Evolutionary conservation across 208 protist species (phyloP).

Genomic region (Leishmania tarentolae): DNA sequence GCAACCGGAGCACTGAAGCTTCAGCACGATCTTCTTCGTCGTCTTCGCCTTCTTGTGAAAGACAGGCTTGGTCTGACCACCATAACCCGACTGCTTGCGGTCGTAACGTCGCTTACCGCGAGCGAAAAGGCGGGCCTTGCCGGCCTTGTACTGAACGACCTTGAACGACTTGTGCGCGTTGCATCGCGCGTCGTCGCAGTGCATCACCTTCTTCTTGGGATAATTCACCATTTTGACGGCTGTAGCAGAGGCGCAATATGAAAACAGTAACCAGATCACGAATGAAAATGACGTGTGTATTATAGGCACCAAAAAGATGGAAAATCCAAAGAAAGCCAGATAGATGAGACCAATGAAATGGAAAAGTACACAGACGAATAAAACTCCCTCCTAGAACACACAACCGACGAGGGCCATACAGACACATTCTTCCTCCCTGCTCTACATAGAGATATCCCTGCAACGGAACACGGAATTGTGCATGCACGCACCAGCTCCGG

Average conservation of each 20-base stretch:
- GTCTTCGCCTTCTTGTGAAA: conserved; percentile 99
- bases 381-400: conserved; percentile 1
- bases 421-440: neutral
- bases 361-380: conserved; percentile 16
- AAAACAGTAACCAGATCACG: conserved; percentile 11
- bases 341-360: conserved; percentile 17
- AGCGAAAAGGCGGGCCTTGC: conserved; percentile 98
- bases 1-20: conserved; percentile 98
- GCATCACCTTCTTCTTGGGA: conserved; percentile 94
- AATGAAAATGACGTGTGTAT: neutral
- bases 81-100: conserved; percentile 99
- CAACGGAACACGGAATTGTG: too few species aligned
- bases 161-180: conserved; percentile 98
- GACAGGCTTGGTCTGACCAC: conserved; percentile 99
- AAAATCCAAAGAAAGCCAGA: conserved; percentile 17
- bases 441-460: too few species aligned
- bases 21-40: conserved; percentile 99
- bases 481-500: too few species aligned
- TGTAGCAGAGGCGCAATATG: neutral
- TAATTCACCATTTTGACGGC: conserved; percentile 98
- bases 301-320: neutral
- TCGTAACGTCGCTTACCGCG: conserved; percentile 99
- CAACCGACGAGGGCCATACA: neutral
- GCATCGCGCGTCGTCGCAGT: conserved; percentile 90
- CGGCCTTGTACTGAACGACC: conserved; percentile 99